Percentiles rank a stretch among this genome's conserved stretches.
phyloP scores from a whole-genome alignment of 164 flowering plant species.

The Sedum album region DNA sequence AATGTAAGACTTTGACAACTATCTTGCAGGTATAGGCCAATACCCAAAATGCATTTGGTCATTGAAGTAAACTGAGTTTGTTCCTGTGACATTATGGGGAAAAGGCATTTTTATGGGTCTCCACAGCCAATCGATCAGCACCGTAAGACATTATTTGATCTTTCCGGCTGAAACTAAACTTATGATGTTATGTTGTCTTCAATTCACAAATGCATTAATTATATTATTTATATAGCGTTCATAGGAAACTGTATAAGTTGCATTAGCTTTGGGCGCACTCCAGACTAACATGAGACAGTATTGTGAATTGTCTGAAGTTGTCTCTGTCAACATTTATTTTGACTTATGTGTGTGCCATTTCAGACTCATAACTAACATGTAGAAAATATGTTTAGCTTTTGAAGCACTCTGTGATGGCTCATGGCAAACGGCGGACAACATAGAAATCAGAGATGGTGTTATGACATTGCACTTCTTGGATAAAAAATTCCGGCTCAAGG shows the following conservation, averaged over 20 bases:
- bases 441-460: slow-evolving; percentile 41
- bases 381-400: slow-evolving; percentile 48
- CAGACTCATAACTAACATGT: neutral
- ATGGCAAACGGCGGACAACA: slow-evolving; percentile 49
- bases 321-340: neutral
- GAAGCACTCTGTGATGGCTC: slow-evolving; percentile 53
- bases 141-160: slow-evolving; percentile 22
- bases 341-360: neutral
- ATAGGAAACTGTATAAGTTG: neutral
- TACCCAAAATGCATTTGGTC: neutral
- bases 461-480: slow-evolving; percentile 30
- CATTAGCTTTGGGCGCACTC: too few relatives aligned
- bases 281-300: neutral
- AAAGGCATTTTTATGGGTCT: slow-evolving; percentile 18
- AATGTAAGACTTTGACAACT: neutral
- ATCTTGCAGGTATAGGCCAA: neutral
- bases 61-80: neutral
- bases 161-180: neutral
- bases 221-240: too few relatives aligned
- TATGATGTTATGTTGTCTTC: too few relatives aligned
- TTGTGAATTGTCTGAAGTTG: neutral
- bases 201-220: too few relatives aligned
- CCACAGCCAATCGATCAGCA: neutral
- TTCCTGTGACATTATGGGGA: slow-evolving; percentile 11
- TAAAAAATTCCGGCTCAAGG: slow-evolving; percentile 22